A percentile compares a stretch with the other conserved stretches of the same genome.
Evolutionary conservation across 2,329 filamentous ascomycete genomes (phyloP).

Genomic region (Pseudopithomyces chartarum): DNA sequence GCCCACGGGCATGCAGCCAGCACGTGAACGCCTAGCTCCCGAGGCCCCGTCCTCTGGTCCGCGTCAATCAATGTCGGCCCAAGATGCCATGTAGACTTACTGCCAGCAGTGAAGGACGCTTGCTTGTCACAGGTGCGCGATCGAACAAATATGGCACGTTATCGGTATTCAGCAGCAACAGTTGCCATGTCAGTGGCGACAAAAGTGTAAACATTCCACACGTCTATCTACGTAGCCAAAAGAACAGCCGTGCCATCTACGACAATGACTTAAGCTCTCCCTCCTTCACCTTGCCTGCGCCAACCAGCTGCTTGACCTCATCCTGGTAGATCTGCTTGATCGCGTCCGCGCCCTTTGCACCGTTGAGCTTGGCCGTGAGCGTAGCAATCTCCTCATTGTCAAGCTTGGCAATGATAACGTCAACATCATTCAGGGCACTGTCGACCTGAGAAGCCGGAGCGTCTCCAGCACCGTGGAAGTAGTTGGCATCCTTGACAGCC

Average conservation of each 20-base stretch:
- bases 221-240: neutral
- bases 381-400: slow-evolving; percentile 88
- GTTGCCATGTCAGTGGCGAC: too few relatives aligned
- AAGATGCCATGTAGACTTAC: too few relatives aligned
- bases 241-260: slow-evolving; percentile 13
- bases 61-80: neutral
- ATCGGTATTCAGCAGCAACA: too few relatives aligned
- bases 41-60: neutral
- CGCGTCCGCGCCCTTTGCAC: slow-evolving; percentile 76
- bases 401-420: slow-evolving; percentile 84
- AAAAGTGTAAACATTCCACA: too few relatives aligned
- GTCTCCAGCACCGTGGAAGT: slow-evolving; percentile 73
- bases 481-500: slow-evolving; percentile 96
- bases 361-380: slow-evolving; percentile 79
- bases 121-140: too few relatives aligned
- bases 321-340: slow-evolving; percentile 84
- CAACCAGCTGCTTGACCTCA: slow-evolving; percentile 78
- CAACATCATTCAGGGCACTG: slow-evolving; percentile 80
- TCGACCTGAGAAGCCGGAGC: slow-evolving; percentile 82
- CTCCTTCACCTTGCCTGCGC: slow-evolving; percentile 83
- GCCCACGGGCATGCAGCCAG: neutral
- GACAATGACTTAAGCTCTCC: slow-evolving; percentile 73
- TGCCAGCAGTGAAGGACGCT: too few relatives aligned
- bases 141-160: too few relatives aligned
- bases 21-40: neutral